Conservation (phyloP, 192 early-diverging fungal species). For the Coemansia sp. region DNA sequence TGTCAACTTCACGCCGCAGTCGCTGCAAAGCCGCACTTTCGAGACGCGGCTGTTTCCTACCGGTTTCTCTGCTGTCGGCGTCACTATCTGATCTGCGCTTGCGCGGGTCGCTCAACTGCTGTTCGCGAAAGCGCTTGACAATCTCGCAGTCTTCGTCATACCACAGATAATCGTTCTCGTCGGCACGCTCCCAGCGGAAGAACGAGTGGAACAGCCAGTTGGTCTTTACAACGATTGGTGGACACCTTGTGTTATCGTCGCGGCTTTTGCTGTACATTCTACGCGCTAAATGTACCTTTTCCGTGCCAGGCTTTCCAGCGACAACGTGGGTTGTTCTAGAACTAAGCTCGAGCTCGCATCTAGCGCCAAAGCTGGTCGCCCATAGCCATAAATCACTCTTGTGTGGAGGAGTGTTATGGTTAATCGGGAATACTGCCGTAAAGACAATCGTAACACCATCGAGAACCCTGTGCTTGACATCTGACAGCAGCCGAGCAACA, state of each 20-base stretch:
- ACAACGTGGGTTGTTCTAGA: constrained; percentile 82
- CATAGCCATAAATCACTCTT: constrained; percentile 78
- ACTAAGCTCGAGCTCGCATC: constrained; percentile 63
- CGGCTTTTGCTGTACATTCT: constrained; percentile 47
- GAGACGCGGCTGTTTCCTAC: constrained; percentile 15
- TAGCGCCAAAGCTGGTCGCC: constrained; percentile 80
- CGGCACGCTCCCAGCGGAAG: constrained; percentile 64
- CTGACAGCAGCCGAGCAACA: constrained; percentile 58
- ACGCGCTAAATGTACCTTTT: constrained; percentile 62
- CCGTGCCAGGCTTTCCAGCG: constrained; percentile 73
- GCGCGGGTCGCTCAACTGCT: neutral
- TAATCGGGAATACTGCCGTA: constrained; percentile 74
- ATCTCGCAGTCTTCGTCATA: constrained; percentile 28
- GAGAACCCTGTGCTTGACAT: constrained; percentile 63
- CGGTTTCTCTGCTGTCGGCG: too few species aligned
- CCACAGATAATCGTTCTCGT: constrained; percentile 64
- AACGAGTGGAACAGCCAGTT: constrained; percentile 72
- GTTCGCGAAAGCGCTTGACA: too few species aligned
- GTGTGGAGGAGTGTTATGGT: constrained; percentile 48
- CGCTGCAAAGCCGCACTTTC: constrained; percentile 16
- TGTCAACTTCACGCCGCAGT: constrained; percentile 18
- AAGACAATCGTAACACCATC: constrained; percentile 72
- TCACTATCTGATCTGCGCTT: too few species aligned
- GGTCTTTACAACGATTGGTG: constrained; percentile 33
- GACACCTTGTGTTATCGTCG: constrained; percentile 57